Conservation (phyloP, 208 protist genomes). For the Phytomonas francai region DNA sequence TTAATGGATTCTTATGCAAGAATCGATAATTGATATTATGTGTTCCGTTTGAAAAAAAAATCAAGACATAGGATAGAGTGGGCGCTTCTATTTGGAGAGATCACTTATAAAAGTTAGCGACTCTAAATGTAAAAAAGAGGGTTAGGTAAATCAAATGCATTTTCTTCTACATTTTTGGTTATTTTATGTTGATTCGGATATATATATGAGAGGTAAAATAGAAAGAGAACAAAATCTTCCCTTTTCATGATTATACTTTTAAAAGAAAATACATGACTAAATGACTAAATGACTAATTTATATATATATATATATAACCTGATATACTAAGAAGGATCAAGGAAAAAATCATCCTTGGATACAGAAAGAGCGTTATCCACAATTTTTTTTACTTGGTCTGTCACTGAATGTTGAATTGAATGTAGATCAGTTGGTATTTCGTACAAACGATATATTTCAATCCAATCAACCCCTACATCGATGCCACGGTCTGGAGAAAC, state of each 20-base stretch:
- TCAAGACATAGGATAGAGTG: not conserved
- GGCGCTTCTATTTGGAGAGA: not conserved
- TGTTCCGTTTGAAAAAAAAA: not conserved
- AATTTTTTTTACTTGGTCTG: constrained; percentile 15
- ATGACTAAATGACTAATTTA: not conserved
- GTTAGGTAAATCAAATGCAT: not conserved
- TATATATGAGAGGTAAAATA: not conserved
- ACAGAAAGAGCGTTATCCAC: constrained; percentile 10
- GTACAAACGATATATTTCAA: constrained; percentile 30
- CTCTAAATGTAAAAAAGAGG: constrained; percentile 6
- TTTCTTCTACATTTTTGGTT: not conserved
- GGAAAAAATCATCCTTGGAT: constrained; percentile 4
- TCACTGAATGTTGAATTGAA: constrained; percentile 23
- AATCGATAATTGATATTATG: not conserved
- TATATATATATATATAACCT: not conserved
- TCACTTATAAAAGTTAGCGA: not conserved
- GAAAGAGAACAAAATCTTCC: constrained; percentile 1
- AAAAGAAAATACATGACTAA: not conserved
- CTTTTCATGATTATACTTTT: not conserved
- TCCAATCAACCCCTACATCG: constrained; percentile 30
- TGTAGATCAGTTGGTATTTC: constrained; percentile 33
- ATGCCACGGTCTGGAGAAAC: constrained; percentile 43
- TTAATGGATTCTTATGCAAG: not conserved
- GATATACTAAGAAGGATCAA: constrained; percentile 2
- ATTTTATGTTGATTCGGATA: not conserved